Percentiles rank a stretch among this genome's conserved stretches.
phyloP scores from a whole-genome alignment of 2,329 filamentous ascomycete species.

The Didymella lethalis region DNA sequence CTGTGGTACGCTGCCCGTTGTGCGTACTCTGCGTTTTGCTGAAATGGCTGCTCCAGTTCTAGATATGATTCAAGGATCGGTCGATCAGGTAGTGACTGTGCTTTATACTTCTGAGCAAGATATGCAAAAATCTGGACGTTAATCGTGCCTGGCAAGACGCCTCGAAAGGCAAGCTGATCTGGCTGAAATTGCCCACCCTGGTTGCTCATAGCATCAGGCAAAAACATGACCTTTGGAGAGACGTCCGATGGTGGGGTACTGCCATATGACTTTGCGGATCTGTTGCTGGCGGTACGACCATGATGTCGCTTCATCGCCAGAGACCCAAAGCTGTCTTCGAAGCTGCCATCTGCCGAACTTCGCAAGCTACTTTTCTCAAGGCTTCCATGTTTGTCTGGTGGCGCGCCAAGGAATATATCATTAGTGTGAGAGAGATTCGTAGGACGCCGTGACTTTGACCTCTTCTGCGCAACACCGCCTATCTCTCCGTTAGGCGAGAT shows the following conservation, averaged over 20 bases:
- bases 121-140: constrained; percentile 52
- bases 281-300: constrained; percentile 55
- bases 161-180: constrained; percentile 59
- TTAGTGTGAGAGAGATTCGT: constrained; percentile 53
- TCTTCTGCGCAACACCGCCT: constrained; percentile 62
- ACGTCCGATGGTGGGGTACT: constrained; percentile 62
- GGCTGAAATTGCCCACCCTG: constrained; percentile 51
- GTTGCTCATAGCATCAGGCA: constrained; percentile 60
- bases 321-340: constrained; percentile 64
- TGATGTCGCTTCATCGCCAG: constrained; percentile 58
- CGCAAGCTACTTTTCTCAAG: constrained; percentile 58
- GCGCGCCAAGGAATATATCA: constrained; percentile 50
- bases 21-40: constrained; percentile 63
- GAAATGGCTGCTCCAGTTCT: constrained; percentile 54
- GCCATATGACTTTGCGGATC: constrained; percentile 61
- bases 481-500: constrained; percentile 67
- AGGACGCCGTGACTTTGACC: constrained; percentile 54
- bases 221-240: constrained; percentile 57
- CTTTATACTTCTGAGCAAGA: constrained; percentile 56
- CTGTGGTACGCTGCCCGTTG: constrained; percentile 59
- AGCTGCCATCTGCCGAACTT: constrained; percentile 64
- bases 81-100: constrained; percentile 49
- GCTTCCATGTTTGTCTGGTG: constrained; percentile 54
- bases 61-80: constrained; percentile 49
- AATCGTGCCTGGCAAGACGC: constrained; percentile 55